Base-by-base conservation (phyloP, 306 rosid species). In the Prunus salicina region DNA sequence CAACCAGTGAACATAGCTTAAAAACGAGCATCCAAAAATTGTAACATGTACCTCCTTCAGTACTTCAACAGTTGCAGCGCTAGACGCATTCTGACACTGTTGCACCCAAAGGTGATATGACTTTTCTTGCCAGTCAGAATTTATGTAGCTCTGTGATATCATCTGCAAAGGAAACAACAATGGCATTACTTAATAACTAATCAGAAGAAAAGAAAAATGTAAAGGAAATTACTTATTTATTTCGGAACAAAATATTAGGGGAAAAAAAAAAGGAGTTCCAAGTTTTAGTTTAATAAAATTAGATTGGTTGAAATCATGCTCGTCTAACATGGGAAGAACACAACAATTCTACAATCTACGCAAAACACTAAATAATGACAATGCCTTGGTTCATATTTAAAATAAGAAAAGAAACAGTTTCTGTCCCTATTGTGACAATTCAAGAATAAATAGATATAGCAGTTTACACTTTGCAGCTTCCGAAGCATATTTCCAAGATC, bases 401-500 rank as follows among this genome's bases (percentile, higher is more conserved):
- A 38, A 52, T 51, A 27, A 65, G 32, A 53, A 56, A n/a, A 8
- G 60, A 77, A 72, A 34, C 12, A 74, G 25, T 20, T 15, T 64
- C 32, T 50, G 24, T 24, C n/a, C 82, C 78, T 73, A 76, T 71
- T 69, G 74, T 78, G 32, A 69, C 55, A 62, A 71, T 20, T 43
- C 58, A 67, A 69, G 73, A 58, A 83, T 81, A 84, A 86, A 79
- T 74, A 83, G 75, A 73, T 75, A 85, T 56, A 64, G 84, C 73
- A 88, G 80, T 79, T 90, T 92, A 96, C 99, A 82, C 82, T 96
- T 76, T 87, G 91, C 86, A 96, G 87, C 89, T 87, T 96, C 81
- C 83, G 79, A 81, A 96, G 98, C 93, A 96, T 90, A 86, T 88
- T 91, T 80, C 99, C 97, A 71, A 92, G 89, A 80, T 89, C 96